Percentiles rank a stretch among this genome's conserved stretches.
Evolutionary conservation across 2,329 filamentous ascomycete genomes (phyloP).

Genomic region (Cladosporium sp.): DNA sequence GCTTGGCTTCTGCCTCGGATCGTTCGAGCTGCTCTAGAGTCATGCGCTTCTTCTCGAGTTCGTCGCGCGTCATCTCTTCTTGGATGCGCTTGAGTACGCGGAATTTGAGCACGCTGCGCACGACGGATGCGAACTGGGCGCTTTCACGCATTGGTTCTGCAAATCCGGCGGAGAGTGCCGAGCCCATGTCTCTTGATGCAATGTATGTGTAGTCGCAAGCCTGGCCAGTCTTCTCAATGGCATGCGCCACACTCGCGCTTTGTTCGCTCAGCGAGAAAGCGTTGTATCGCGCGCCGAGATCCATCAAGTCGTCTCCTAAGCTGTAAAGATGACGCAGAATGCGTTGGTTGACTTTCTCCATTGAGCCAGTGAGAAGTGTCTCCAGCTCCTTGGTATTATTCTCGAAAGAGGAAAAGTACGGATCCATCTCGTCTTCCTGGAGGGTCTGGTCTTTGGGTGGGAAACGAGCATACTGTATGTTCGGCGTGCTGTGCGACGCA

Average conservation of each 20-base stretch:
- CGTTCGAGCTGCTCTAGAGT: slow-evolving; percentile 85
- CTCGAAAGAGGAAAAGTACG: slow-evolving; percentile 93
- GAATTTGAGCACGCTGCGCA: slow-evolving; percentile 82
- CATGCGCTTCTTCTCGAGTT: slow-evolving; percentile 78
- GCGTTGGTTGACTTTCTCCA: slow-evolving; percentile 93
- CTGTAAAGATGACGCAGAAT: slow-evolving; percentile 80
- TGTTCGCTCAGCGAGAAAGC: slow-evolving; percentile 94
- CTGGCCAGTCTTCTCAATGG: slow-evolving; percentile 91
- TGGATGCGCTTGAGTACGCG: slow-evolving; percentile 90
- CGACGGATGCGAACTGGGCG: slow-evolving; percentile 93
- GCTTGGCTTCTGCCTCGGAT: slow-evolving; percentile 85
- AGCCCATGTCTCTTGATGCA: slow-evolving; percentile 85
- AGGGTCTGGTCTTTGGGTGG: slow-evolving; percentile 72
- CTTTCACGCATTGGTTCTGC: slow-evolving; percentile 97
- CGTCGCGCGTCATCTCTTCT: slow-evolving; percentile 94
- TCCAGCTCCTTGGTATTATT: slow-evolving; percentile 88
- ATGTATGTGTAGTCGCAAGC: slow-evolving; percentile 95
- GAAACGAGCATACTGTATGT: slow-evolving; percentile 70
- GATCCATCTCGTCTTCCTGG: slow-evolving; percentile 85
- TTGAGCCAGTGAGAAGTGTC: slow-evolving; percentile 78
- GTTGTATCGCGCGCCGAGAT: slow-evolving; percentile 93
- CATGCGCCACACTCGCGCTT: slow-evolving; percentile 78
- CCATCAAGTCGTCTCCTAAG: slow-evolving; percentile 80
- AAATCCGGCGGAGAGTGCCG: slow-evolving; percentile 84
- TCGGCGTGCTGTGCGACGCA: slow-evolving; percentile 54